These are phyloP conservation scores for Tolypocladium tundrense DNA, from an alignment of 2,329 filamentous ascomycete species.

Conservation along the genomic window DNA sequence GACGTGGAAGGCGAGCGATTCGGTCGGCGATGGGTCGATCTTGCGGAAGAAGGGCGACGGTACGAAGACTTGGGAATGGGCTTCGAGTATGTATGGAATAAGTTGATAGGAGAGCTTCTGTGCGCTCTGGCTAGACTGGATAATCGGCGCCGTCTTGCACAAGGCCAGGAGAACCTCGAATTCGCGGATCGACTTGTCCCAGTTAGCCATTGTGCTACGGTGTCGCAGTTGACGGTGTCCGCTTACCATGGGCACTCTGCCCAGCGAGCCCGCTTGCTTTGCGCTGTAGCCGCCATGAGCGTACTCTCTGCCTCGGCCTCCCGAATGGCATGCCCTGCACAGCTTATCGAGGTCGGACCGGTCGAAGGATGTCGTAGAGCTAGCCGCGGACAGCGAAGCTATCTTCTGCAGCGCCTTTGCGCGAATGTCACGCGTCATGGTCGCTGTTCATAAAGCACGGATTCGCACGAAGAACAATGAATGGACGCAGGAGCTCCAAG, in stretches of 20 bases:
- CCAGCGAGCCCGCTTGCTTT: conserved; percentile 30
- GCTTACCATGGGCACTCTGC: conserved; percentile 51
- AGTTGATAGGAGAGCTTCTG: conserved; percentile 71
- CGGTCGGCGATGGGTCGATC: conserved; percentile 81
- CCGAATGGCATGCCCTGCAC: conserved; percentile 45
- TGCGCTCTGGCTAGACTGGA: conserved; percentile 62
- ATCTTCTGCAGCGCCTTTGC: conserved; percentile 56
- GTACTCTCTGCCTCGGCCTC: conserved; percentile 30
- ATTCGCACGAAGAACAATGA: neutral
- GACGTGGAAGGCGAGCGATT: conserved; percentile 69
- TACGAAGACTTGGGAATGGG: conserved; percentile 67
- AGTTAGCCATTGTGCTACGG: conserved; percentile 6
- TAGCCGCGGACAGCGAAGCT: conserved; percentile 49
- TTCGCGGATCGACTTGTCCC: conserved; percentile 66
- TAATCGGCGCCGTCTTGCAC: conserved; percentile 75
- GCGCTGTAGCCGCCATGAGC: conserved; percentile 36
- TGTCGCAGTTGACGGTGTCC: neutral
- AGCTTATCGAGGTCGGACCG: conserved; percentile 53
- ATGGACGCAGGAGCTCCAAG: neutral
- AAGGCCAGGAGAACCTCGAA: conserved; percentile 85
- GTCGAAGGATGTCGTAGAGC: conserved; percentile 43
- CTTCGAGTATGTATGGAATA: conserved; percentile 75
- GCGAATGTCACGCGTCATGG: conserved; percentile 47
- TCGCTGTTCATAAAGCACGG: conserved; percentile 4
- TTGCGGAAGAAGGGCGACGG: conserved; percentile 73